Evolutionary conservation across 2,329 filamentous ascomycete species (phyloP).

Genomic region (Colletotrichum magnum): DNA sequence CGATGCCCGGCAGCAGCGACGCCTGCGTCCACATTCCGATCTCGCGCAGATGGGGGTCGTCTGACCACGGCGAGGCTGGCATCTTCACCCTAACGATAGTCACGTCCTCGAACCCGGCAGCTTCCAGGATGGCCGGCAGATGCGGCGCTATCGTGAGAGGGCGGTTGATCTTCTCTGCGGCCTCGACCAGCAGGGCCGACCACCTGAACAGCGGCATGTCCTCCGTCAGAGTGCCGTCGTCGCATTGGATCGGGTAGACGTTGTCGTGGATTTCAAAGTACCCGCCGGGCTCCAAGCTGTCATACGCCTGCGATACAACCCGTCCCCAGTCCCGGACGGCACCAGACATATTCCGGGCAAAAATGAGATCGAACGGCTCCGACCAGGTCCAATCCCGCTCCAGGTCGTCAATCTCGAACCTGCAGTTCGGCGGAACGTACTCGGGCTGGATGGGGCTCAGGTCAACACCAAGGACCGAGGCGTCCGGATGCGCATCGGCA

Average conservation of each 20-base stretch:
- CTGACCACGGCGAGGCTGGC: conserved; percentile 51
- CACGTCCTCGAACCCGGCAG: conserved; percentile 48
- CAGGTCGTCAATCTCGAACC: conserved; percentile 50
- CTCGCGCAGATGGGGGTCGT: conserved; percentile 47
- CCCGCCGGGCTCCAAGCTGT: conserved; percentile 28
- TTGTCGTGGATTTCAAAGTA: conserved; percentile 40
- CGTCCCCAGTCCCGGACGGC: conserved; percentile 45
- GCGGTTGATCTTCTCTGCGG: not conserved
- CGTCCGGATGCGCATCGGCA: conserved; percentile 13
- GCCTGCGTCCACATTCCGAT: conserved; percentile 42
- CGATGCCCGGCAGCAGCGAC: conserved; percentile 44
- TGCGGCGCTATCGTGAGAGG: conserved; percentile 1
- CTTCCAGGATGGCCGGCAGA: not conserved
- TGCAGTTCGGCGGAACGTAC: conserved; percentile 49
- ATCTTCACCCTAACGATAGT: conserved; percentile 45
- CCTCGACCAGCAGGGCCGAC: conserved; percentile 15
- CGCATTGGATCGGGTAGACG: conserved; percentile 46
- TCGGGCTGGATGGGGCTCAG: conserved; percentile 52
- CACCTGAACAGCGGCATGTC: conserved; percentile 43
- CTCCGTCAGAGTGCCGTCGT: conserved; percentile 50
- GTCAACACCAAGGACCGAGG: conserved; percentile 48
- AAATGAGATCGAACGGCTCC: conserved; percentile 52
- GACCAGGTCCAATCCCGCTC: conserved; percentile 46
- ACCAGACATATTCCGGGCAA: conserved; percentile 50
- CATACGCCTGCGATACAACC: conserved; percentile 40